A percentile compares a stretch with the other conserved stretches of the same genome.
phyloP scores from a whole-genome alignment of 2,329 filamentous ascomycete species.

The Fusarium poae region DNA sequence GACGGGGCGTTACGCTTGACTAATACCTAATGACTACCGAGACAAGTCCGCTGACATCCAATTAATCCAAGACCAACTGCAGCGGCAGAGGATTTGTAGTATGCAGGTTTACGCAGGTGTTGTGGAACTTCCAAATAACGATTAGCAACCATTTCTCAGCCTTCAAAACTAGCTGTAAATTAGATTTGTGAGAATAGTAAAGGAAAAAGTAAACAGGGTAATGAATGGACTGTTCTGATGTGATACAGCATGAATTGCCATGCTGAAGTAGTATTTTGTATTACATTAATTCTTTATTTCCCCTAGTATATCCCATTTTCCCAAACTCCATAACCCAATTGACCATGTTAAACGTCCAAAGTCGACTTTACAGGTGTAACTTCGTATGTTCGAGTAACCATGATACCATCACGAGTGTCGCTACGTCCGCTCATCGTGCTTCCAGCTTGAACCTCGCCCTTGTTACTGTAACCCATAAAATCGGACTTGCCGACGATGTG shows the following conservation, averaged over 20 bases:
- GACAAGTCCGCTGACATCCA: background rate
- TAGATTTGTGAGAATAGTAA: background rate
- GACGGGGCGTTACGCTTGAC: background rate
- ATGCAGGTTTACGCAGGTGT: background rate
- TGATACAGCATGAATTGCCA: background rate
- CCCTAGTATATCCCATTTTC: background rate
- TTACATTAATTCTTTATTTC: background rate
- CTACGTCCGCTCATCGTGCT: conserved; percentile 42
- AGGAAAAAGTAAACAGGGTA: background rate
- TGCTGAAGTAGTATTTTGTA: background rate
- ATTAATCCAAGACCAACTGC: background rate
- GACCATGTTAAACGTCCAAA: conserved; percentile 41
- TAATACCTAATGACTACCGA: conserved; percentile 1
- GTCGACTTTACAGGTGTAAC: conserved; percentile 43
- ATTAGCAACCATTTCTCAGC: background rate
- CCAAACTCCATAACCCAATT: conserved; percentile 14
- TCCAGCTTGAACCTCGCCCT: conserved; percentile 40
- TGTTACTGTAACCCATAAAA: conserved; percentile 38
- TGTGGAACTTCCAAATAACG: background rate
- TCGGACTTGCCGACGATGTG: conserved; percentile 47
- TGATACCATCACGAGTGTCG: conserved; percentile 38
- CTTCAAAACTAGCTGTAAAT: background rate
- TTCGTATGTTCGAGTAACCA: conserved; percentile 47
- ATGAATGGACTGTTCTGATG: background rate
- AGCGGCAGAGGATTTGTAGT: background rate